Evolutionary conservation across 208 protist genomes (phyloP), one percentile per base, ranked within the genome.

Genomic region (Blechomonas ayalai): DNA sequence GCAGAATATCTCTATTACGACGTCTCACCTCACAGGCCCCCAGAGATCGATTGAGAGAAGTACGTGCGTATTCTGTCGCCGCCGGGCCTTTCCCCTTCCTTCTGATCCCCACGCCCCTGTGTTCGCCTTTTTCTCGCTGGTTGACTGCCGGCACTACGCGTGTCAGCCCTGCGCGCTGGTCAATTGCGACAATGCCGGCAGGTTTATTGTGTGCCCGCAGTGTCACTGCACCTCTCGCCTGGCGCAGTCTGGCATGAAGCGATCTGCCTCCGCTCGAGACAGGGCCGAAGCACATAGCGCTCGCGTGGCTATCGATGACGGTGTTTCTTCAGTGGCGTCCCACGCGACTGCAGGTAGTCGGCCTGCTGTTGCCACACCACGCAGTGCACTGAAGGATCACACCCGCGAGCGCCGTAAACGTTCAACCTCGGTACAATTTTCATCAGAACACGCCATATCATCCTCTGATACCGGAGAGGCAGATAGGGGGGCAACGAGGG

Each of bases 131-230:
- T 92, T 92, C 64, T 88, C 80, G 15, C 80, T 92, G 13, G 67
- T 88, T 2, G 79, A 92, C 64, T 92, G 83, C 57, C 73, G 76
- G n/a, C 83, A 92, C 60, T 89, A 89, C 60, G 80, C 72, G 15
- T 92, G 83, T 39, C 83, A 92, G 65, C 83, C 83, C n/a, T 92
- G 83, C 50, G 83, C 83, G 4, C 63, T 92, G 25, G 83, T 92
- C 13, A 49, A 86, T 55, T 89, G 73, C 49, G 74, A 88, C 46
- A 81, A 86, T 43, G 77, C 69, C 0, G 83, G 83, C 0, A 68
- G 74, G 13, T 59, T 53, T 38, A 87, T 92, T 52, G 31, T 37
- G 23, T 92, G 83, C 47, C 83, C 83, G 7, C 52, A 52, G 41
- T 92, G 83, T 53, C 56, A 77, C 59, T 82, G 71, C 45, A 45